These are phyloP conservation scores for Boletus pseudopeckii DNA, from an alignment of 768 basidiomycete genomes.

Conservation along the genomic window DNA sequence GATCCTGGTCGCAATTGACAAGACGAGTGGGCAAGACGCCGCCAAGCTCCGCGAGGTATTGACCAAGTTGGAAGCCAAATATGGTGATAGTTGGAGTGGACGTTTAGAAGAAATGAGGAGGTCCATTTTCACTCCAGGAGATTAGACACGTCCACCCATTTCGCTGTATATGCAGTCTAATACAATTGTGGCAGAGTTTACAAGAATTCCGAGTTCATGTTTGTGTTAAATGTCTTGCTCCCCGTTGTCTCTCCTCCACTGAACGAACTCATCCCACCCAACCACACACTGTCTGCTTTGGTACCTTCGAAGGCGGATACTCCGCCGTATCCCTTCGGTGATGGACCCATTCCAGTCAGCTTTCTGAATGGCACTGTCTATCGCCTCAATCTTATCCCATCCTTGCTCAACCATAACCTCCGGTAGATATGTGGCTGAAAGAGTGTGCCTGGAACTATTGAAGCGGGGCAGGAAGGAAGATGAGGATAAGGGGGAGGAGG, in stretches of 20 bases:
- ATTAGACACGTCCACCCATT: neutral
- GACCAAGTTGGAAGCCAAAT: constrained; percentile 53
- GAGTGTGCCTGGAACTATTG: constrained; percentile 49
- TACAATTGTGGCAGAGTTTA: constrained; percentile 11
- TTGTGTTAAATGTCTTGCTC: constrained; percentile 27
- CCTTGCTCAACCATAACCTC: constrained; percentile 91
- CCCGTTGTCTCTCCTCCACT: constrained; percentile 62
- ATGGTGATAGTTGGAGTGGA: constrained; percentile 44
- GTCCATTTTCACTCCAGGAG: constrained; percentile 30
- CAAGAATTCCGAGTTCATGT: constrained; percentile 1
- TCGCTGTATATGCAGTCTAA: constrained; percentile 1
- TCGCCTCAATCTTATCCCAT: constrained; percentile 87
- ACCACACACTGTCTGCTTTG: constrained; percentile 70
- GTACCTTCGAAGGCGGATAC: constrained; percentile 74
- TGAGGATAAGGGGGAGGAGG: constrained; percentile 72
- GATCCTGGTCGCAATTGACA: constrained; percentile 64
- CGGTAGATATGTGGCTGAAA: constrained; percentile 90
- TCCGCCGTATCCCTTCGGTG: constrained; percentile 76
- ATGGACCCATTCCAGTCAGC: constrained; percentile 85
- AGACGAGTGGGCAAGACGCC: constrained; percentile 51
- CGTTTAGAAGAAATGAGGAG: constrained; percentile 43
- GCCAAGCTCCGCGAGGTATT: constrained; percentile 54
- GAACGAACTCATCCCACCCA: constrained; percentile 71
- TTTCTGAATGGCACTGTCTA: constrained; percentile 90
- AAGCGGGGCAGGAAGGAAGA: constrained; percentile 54